phyloP scores from a whole-genome alignment of 2,329 filamentous ascomycete species.

The Penicillium sp. region DNA sequence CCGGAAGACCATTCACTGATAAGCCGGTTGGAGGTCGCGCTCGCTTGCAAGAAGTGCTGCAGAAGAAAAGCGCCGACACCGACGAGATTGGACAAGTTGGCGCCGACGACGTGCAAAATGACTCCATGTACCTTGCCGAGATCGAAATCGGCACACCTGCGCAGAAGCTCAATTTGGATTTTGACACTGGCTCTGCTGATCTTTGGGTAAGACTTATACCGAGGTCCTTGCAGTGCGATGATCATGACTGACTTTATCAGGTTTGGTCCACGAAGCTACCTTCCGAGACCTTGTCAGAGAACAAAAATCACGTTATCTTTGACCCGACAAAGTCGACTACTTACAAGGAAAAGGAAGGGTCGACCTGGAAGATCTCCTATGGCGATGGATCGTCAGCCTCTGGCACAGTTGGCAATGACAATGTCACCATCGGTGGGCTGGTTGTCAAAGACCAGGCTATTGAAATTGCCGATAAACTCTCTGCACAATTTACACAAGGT shows the following conservation, averaged over 20 bases:
- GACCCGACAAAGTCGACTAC: conserved; percentile 63
- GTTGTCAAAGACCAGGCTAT: conserved; percentile 63
- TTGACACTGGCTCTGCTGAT: conserved; percentile 72
- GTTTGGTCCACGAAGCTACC: conserved; percentile 58
- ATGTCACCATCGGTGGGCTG: conserved; percentile 63
- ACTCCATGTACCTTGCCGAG: conserved; percentile 64
- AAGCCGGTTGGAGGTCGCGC: conserved; percentile 53
- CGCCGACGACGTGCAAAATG: conserved; percentile 67
- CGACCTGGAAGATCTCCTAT: conserved; percentile 67
- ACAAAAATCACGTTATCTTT: conserved; percentile 56
- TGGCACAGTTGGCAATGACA: conserved; percentile 65
- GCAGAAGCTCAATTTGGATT: conserved; percentile 64
- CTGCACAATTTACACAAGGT: conserved; percentile 57
- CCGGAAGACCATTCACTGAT: conserved; percentile 49
- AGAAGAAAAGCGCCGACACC: conserved; percentile 42
- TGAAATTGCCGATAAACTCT: conserved; percentile 63
- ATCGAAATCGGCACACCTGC: conserved; percentile 66
- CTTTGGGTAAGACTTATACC: conserved; percentile 58
- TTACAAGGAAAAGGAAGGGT: conserved; percentile 52
- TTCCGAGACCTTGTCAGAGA: conserved; percentile 33
- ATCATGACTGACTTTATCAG: conserved; percentile 34
- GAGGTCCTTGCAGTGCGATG: not conserved
- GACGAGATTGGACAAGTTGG: conserved; percentile 53
- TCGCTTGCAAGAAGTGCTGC: conserved; percentile 51
- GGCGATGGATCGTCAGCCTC: conserved; percentile 68